phyloP scores from a whole-genome alignment of 2,329 filamentous ascomycete species.

The Rugonectria rugulosa region DNA sequence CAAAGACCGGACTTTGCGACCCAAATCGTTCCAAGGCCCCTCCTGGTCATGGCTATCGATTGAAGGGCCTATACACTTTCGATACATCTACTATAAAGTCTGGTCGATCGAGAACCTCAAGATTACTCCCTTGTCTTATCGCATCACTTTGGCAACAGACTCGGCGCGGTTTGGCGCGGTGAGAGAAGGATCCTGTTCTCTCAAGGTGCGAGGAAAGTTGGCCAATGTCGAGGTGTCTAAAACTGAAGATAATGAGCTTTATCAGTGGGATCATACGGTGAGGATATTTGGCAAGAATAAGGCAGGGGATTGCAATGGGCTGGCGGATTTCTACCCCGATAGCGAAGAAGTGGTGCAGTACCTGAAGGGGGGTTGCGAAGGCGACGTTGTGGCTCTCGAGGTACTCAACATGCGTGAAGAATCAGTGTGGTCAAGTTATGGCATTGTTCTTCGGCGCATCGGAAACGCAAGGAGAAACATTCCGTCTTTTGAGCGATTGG shows the following conservation, averaged over 20 bases:
- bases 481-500: neutral
- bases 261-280: neutral
- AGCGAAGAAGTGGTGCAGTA: neutral
- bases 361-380: neutral
- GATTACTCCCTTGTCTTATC: neutral
- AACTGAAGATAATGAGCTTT: neutral
- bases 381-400: neutral
- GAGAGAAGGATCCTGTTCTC: neutral
- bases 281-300: neutral
- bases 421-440: neutral
- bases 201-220: neutral
- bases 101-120: constrained; percentile 4
- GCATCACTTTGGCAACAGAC: neutral
- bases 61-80: neutral
- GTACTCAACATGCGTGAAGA: constrained; percentile 5
- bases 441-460: neutral
- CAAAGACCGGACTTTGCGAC: neutral
- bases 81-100: neutral
- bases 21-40: neutral
- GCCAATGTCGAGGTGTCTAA: neutral
- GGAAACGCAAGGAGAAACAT: neutral
- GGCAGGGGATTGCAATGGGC: neutral
- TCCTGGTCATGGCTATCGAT: constrained; percentile 8
- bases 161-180: neutral
- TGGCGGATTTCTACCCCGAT: neutral